Base-by-base conservation (phyloP, 2,329 filamentous ascomycete species). In the Thielaviopsis populi region DNA sequence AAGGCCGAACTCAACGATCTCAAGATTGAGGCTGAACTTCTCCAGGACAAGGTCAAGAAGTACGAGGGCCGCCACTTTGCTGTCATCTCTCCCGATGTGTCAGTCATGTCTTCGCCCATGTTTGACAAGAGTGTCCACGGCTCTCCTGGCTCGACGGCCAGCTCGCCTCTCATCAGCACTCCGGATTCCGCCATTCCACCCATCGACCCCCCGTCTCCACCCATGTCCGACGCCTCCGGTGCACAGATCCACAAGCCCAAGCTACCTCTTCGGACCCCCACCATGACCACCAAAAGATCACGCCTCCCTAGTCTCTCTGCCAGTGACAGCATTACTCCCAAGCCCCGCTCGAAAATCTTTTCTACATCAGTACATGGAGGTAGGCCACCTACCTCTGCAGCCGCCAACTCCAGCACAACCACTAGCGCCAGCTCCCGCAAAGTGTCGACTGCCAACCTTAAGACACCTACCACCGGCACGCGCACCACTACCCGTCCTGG, bases 11-110 rank as follows among this genome's bases (percentile, higher is more conserved):
- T 97, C 13, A 88, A 89, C 5, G 94, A 99, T 72, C 80, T 96
- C 69, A 95, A 90, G 78, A 90, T 99, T 67, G 94, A 99, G 75
- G 87, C 88, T 66, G 94, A 97, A 71, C 94, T 99, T 70, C 83
- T 92, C 70, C 87, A 94, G 71, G 90, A 96, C 79, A 97, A 96
- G 80, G 79, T 97, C 71, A 88, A 88, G 72, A 88, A 91, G 73
- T 78, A 83, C 54, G 80, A 83, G 68, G 68, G 72, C 24, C 80
- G 83, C 59, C 82, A 85, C 68, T 73, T 85, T 24, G 83, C 82
- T 46, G 73, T 77, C 67, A 79, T 85, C 61, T 81, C 81, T 13
- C 85, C 83, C 66, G 81, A 85, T 69, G 73, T 84, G n/a, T 84
- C 82, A 22, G 75, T 81, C 15, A 78, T 80, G 65, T 87, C 83